phyloP scores from a whole-genome alignment of 345 rosid species.

The Eucalyptus dawsonii region DNA sequence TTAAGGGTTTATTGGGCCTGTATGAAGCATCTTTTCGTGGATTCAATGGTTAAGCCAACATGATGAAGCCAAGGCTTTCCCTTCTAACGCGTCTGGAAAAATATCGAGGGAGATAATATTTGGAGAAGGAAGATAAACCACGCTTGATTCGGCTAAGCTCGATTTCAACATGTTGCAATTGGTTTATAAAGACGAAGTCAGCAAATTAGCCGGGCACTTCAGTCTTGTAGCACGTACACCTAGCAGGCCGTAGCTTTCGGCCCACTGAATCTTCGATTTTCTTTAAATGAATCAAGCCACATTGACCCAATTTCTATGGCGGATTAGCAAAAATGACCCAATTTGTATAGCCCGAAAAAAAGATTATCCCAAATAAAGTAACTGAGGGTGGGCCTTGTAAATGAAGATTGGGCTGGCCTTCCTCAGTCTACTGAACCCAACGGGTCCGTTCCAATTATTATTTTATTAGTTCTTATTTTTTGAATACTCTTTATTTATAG shows the following conservation, averaged over 20 bases:
- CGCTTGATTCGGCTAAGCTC: not conserved
- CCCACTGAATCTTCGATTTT: not conserved
- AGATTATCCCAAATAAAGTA: not conserved
- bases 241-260: not conserved
- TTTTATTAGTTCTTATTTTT: not conserved
- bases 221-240: not conserved
- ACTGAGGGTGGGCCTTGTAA: not conserved
- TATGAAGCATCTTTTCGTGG: slow-evolving; percentile 13
- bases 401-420: not conserved
- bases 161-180: not conserved
- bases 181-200: not conserved
- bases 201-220: not conserved
- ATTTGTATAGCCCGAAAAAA: not conserved
- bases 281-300: not conserved
- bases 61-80: not conserved
- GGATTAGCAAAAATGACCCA: not conserved
- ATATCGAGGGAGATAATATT: not conserved
- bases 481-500: not conserved
- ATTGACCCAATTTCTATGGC: not conserved
- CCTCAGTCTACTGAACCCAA: not conserved
- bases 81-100: not conserved
- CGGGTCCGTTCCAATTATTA: not conserved
- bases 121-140: not conserved
- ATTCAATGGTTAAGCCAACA: not conserved
- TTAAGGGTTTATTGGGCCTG: slow-evolving; percentile 1